Conservation (phyloP, 2,329 filamentous ascomycete species). For the Mollisiaceae sp. region DNA sequence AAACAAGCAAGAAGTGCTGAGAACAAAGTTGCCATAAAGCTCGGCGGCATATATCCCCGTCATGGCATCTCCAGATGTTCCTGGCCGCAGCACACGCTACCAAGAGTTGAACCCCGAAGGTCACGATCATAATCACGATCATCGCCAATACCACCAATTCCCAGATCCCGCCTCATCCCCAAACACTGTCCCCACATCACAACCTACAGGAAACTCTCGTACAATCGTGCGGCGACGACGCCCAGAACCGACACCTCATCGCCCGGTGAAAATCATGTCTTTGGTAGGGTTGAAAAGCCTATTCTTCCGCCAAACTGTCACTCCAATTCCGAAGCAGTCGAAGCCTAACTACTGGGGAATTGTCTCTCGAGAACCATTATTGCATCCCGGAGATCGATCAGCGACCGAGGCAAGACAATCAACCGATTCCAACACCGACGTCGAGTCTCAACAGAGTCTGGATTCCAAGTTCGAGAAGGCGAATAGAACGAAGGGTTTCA, state of each 20-base stretch:
- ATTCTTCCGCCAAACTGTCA: constrained; percentile 37
- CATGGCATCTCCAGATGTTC: constrained; percentile 1
- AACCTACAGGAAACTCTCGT: neutral
- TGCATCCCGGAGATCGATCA: constrained; percentile 13
- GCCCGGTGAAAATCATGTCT: constrained; percentile 38
- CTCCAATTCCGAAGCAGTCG: constrained; percentile 24
- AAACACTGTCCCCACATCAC: neutral
- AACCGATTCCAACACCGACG: constrained; percentile 23
- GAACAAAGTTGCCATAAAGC: constrained; percentile 2
- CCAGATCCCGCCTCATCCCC: neutral
- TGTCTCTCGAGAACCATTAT: constrained; percentile 30
- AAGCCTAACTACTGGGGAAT: constrained; percentile 24
- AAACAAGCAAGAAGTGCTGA: neutral
- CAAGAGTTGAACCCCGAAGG: neutral
- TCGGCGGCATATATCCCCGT: constrained; percentile 7
- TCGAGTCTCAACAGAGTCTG: constrained; percentile 39
- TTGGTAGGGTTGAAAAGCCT: constrained; percentile 42
- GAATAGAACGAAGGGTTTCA: constrained; percentile 35
- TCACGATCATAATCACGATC: neutral
- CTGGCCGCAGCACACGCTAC: neutral
- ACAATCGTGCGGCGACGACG: constrained; percentile 26
- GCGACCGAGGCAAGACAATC: neutral
- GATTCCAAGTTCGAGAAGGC: constrained; percentile 33
- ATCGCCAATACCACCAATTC: neutral
- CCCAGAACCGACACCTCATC: constrained; percentile 14